These are phyloP conservation scores for Urostyla sp. DNA, from an alignment of 73 alveolate species.

Conservation along the genomic window DNA sequence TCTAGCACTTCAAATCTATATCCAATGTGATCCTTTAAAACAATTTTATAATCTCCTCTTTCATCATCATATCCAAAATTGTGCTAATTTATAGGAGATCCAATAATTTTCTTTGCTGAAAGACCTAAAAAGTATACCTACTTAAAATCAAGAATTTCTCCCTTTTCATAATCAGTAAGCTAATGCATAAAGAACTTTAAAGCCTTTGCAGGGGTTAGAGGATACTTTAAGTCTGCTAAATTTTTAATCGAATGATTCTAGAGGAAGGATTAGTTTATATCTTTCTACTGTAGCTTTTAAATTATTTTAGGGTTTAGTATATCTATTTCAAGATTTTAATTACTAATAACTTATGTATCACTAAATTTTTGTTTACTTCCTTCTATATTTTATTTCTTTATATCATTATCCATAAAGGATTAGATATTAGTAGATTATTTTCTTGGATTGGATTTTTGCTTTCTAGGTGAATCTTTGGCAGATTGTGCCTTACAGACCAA, in stretches of 20 bases:
- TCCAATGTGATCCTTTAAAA: slow-evolving; percentile 82
- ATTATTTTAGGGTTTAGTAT: not conserved
- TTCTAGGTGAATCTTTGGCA: not conserved
- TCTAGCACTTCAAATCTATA: slow-evolving; percentile 88
- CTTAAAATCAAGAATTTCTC: slow-evolving; percentile 77
- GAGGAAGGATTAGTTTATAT: no score
- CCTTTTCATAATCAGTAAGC: slow-evolving; percentile 80
- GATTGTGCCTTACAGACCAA: not conserved
- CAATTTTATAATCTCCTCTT: slow-evolving; percentile 93
- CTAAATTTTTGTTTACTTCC: no score
- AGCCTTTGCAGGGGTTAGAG: slow-evolving; percentile 67
- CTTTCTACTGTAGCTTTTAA: no score
- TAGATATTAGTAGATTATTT: not conserved
- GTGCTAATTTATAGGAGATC: slow-evolving; percentile 73
- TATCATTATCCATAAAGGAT: not conserved
- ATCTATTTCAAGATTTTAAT: no score
- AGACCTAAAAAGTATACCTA: slow-evolving; percentile 76
- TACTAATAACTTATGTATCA: no score
- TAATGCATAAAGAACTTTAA: slow-evolving; percentile 66
- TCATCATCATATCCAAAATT: slow-evolving; percentile 91
- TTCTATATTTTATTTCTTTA: no score
- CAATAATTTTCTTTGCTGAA: slow-evolving; percentile 81
- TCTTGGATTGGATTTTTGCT: slow-evolving; percentile 26
- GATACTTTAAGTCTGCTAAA: slow-evolving; percentile 2
- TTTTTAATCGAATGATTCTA: no score